Conservation (phyloP, 2,329 filamentous ascomycete species). For the Clarireedia paspali region DNA sequence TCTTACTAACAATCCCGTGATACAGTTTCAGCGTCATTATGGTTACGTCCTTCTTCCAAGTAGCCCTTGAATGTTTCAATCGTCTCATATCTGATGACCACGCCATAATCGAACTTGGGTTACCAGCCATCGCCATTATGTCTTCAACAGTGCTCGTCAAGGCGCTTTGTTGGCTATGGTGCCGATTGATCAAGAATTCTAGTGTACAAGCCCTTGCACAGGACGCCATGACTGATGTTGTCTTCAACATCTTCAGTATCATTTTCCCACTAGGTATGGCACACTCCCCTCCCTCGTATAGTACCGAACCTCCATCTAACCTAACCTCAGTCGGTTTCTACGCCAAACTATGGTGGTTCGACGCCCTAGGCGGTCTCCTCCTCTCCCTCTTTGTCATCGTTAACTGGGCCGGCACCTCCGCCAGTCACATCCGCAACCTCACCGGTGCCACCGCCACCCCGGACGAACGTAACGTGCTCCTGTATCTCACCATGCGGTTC, state of each 20-base stretch:
- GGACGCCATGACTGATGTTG: constrained; percentile 56
- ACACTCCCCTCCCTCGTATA: neutral
- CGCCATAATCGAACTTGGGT: constrained; percentile 41
- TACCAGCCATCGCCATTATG: constrained; percentile 49
- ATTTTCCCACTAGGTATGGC: constrained; percentile 45
- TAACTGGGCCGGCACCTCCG: constrained; percentile 57
- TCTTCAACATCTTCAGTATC: constrained; percentile 57
- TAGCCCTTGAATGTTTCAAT: constrained; percentile 51
- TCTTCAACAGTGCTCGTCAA: constrained; percentile 50
- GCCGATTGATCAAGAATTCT: constrained; percentile 51
- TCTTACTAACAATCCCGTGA: neutral
- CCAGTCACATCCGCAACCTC: constrained; percentile 50
- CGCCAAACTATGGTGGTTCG: constrained; percentile 58
- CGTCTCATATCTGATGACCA: constrained; percentile 45
- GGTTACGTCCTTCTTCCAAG: constrained; percentile 55
- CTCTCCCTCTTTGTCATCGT: constrained; percentile 61
- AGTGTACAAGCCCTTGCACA: constrained; percentile 57
- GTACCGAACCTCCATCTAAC: neutral
- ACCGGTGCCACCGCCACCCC: constrained; percentile 49
- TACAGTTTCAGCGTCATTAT: constrained; percentile 49
- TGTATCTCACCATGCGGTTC: constrained; percentile 52
- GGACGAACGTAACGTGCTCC: constrained; percentile 45
- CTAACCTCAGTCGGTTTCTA: constrained; percentile 44
- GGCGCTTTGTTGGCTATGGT: constrained; percentile 52
- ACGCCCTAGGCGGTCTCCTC: constrained; percentile 51